phyloP scores from a whole-genome alignment of 306 rosid genomes.

The Vigna reflexopilosa region DNA sequence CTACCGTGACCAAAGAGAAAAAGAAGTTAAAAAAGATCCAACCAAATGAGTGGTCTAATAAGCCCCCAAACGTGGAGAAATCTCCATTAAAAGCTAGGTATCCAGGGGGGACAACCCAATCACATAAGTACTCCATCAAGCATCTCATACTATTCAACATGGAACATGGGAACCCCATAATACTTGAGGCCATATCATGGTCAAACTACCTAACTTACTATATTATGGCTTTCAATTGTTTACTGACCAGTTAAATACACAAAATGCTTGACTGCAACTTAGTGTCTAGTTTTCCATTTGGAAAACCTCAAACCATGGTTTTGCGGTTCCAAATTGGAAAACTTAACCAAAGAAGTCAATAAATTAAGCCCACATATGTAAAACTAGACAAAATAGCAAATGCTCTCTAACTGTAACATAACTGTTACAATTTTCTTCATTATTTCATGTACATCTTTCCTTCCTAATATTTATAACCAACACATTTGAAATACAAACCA shows the following conservation, averaged over 20 bases:
- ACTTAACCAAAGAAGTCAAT: neutral
- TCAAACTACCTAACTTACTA: neutral
- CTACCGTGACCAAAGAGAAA: conserved; percentile 16
- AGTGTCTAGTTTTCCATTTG: neutral
- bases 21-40: conserved; percentile 31
- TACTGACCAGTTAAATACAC: neutral
- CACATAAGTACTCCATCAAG: neutral
- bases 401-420: neutral
- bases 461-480: too few relatives aligned
- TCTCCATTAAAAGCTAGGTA: neutral
- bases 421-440: neutral
- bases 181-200: neutral
- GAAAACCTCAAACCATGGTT: neutral
- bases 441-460: too few relatives aligned
- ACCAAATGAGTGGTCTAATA: too few relatives aligned
- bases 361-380: neutral
- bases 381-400: neutral
- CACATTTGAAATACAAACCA: too few relatives aligned
- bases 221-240: neutral
- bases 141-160: neutral
- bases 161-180: neutral
- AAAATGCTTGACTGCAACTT: neutral
- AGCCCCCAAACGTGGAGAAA: neutral
- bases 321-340: neutral
- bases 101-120: neutral